Evolutionary conservation across 1,284 basidiomycete species (phyloP).

Genomic region (Puccinia novopanici): DNA sequence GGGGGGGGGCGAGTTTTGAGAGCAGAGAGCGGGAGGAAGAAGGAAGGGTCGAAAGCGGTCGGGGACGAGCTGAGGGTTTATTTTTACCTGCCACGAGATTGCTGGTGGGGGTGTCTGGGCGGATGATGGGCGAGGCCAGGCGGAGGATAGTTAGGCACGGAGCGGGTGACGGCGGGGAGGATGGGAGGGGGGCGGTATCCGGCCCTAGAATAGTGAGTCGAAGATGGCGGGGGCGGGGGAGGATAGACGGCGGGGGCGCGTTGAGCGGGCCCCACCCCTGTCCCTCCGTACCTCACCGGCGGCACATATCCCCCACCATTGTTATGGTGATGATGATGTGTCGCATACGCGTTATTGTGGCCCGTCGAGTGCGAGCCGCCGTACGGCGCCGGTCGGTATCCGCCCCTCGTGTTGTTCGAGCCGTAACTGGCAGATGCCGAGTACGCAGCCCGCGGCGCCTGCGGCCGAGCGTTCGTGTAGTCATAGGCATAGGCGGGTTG

Average conservation of each 20-base stretch:
- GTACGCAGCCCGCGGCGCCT: not conserved
- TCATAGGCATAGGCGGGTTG: not conserved
- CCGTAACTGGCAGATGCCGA: not conserved
- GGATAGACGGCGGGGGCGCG: slow-evolving; percentile 19
- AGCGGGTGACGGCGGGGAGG: slow-evolving; percentile 24
- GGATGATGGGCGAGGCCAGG: not conserved
- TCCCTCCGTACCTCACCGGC: slow-evolving; percentile 30
- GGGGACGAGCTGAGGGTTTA: not conserved
- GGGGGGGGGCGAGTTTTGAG: too few species aligned
- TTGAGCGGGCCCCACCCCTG: slow-evolving; percentile 30
- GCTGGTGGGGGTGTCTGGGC: not conserved
- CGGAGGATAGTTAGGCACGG: slow-evolving; percentile 11
- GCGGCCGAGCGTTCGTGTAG: not conserved
- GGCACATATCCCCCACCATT: not conserved
- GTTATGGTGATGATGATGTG: not conserved
- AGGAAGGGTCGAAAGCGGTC: too few species aligned
- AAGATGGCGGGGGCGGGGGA: not conserved
- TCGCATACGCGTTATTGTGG: slow-evolving; percentile 10
- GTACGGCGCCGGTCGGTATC: not conserved
- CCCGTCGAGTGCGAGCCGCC: not conserved
- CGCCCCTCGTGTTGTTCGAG: slow-evolving; percentile 1
- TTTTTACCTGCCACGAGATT: not conserved
- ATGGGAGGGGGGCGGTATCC: slow-evolving; percentile 27
- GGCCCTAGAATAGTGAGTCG: not conserved
- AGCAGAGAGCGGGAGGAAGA: too few species aligned